phyloP scores from a whole-genome alignment of 805 yeast genomes.

The Priceomyces carsonii region DNA sequence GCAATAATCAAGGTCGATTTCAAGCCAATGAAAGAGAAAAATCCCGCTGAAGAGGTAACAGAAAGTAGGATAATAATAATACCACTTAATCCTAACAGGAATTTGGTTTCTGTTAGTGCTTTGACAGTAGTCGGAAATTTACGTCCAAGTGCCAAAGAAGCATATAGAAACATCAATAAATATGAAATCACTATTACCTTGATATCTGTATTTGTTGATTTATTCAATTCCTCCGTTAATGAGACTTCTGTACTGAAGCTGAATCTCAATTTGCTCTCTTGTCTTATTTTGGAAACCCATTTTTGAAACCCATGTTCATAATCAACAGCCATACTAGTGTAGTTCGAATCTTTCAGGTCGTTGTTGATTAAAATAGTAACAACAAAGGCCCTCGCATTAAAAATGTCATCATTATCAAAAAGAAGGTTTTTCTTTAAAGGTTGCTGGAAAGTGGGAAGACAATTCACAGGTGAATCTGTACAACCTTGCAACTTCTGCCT shows the following conservation, averaged over 20 bases:
- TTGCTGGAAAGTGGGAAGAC: conserved; percentile 88
- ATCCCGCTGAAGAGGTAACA: conserved; percentile 79
- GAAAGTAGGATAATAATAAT: conserved; percentile 79
- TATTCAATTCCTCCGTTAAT: conserved; percentile 78
- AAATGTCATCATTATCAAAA: conserved; percentile 53
- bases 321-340: conserved; percentile 38
- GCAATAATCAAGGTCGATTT: conserved; percentile 92
- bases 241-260: conserved; percentile 84
- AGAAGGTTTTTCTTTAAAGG: conserved; percentile 74
- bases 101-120: conserved; percentile 54
- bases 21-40: conserved; percentile 72
- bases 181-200: conserved; percentile 73
- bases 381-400: conserved; percentile 70
- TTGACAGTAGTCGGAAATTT: conserved; percentile 43
- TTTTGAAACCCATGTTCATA: conserved; percentile 77
- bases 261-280: conserved; percentile 52
- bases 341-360: conserved; percentile 39
- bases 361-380: conserved; percentile 72
- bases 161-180: conserved; percentile 83
- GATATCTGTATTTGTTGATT: conserved; percentile 78
- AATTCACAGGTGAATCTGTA: conserved; percentile 79
- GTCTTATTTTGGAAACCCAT: conserved; percentile 45
- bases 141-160: conserved; percentile 77
- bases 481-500: conserved; percentile 54
- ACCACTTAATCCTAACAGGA: conserved; percentile 81